Evolutionary conservation across 2,329 filamentous ascomycete genomes (phyloP).

Genomic region (Lachnum nothofagi): DNA sequence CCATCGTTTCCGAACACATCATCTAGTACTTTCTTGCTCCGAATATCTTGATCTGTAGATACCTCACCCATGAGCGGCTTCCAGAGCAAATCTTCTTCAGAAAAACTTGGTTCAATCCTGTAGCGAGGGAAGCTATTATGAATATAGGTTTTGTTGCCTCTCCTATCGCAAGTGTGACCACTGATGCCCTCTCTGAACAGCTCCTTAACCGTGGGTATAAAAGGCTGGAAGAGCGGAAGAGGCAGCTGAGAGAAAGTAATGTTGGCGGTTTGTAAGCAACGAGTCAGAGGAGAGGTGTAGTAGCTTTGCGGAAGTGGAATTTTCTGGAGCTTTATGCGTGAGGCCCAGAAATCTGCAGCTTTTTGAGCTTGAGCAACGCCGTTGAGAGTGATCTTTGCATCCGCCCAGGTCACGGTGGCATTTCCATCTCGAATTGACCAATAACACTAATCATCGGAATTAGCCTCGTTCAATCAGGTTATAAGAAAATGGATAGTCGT

Average conservation of each 20-base stretch:
- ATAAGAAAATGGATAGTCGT: too few species aligned
- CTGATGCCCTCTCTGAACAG: conserved; percentile 60
- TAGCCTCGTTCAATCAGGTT: background rate
- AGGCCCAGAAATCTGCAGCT: conserved; percentile 55
- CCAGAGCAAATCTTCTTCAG: conserved; percentile 51
- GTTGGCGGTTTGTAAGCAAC: conserved; percentile 59
- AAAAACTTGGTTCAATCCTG: conserved; percentile 56
- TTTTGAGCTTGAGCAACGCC: conserved; percentile 54
- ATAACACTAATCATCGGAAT: conserved; percentile 46
- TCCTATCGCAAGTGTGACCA: conserved; percentile 63
- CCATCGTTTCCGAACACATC: conserved; percentile 51
- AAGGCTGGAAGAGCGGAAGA: conserved; percentile 47
- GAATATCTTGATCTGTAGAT: conserved; percentile 42
- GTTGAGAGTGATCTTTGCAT: conserved; percentile 54
- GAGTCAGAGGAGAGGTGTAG: conserved; percentile 59
- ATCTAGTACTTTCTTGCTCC: conserved; percentile 48
- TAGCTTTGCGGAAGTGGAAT: conserved; percentile 59
- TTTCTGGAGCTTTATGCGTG: conserved; percentile 45
- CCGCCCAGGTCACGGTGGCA: conserved; percentile 56
- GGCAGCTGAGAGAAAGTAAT: conserved; percentile 53
- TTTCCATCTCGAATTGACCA: conserved; percentile 63
- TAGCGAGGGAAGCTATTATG: conserved; percentile 47
- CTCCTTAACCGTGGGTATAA: conserved; percentile 59
- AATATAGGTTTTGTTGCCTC: conserved; percentile 52
- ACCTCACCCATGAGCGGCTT: conserved; percentile 39